phyloP scores from a whole-genome alignment of 2,329 filamentous ascomycete genomes.

The Penicillium nordicum region DNA sequence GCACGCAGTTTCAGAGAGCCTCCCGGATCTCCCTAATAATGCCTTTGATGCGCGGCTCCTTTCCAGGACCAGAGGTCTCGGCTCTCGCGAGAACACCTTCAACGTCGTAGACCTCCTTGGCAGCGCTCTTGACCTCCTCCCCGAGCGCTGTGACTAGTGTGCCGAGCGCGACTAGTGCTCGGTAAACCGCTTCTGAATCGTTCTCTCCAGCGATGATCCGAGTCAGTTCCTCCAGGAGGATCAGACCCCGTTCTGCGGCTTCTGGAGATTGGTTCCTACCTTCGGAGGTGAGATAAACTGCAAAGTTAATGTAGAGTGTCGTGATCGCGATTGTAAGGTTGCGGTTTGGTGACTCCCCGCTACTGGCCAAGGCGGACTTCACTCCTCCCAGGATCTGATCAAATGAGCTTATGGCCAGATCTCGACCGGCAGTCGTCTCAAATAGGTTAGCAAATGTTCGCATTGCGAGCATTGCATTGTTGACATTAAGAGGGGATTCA shows the following conservation, averaged over 20 bases:
- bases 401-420: conserved; percentile 57
- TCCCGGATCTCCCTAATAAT: conserved; percentile 59
- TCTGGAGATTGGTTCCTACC: conserved; percentile 36
- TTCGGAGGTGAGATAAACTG: conserved; percentile 63
- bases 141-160: conserved; percentile 64
- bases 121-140: conserved; percentile 56
- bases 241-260: conserved; percentile 49
- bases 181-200: conserved; percentile 80
- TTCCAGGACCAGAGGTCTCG: conserved; percentile 49
- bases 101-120: conserved; percentile 56
- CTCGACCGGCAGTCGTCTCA: conserved; percentile 66
- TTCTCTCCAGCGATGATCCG: conserved; percentile 62
- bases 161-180: conserved; percentile 76
- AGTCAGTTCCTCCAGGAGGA: conserved; percentile 60
- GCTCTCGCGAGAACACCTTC: conserved; percentile 47
- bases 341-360: conserved; percentile 58
- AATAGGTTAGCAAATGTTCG: conserved; percentile 84
- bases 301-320: conserved; percentile 79
- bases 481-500: conserved; percentile 62
- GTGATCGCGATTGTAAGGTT: conserved; percentile 80
- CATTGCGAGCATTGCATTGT: conserved; percentile 83
- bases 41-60: conserved; percentile 59
- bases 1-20: conserved; percentile 11
- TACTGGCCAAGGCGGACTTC: conserved; percentile 57
- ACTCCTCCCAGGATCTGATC: conserved; percentile 62